Conservation (phyloP, 179 eudicot species). For the Spergularia azorica region DNA sequence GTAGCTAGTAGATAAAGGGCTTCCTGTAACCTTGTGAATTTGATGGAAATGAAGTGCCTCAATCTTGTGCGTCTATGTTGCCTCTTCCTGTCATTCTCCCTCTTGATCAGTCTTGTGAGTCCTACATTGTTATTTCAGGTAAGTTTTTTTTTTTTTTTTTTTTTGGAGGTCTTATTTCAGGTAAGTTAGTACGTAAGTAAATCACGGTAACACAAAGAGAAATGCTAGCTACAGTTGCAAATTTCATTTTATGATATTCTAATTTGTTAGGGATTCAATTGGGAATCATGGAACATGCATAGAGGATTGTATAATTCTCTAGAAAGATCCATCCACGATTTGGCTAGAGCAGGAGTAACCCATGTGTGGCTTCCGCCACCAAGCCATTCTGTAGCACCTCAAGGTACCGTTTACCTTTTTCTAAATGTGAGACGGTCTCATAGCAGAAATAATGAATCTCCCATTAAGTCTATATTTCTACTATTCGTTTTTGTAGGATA, state of each 20-base stretch:
- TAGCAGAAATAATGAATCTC: too few relatives aligned
- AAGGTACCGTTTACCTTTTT: conserved; percentile 38
- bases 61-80: neutral
- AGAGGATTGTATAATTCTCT: conserved; percentile 73
- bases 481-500: conserved; percentile 16
- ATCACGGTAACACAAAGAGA: too few relatives aligned
- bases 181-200: too few relatives aligned
- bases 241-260: too few relatives aligned
- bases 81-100: conserved; percentile 21
- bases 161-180: too few relatives aligned
- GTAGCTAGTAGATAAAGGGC: too few relatives aligned
- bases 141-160: too few relatives aligned
- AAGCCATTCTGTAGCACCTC: conserved; percentile 58
- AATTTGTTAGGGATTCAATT: conserved; percentile 57
- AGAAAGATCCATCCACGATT: conserved; percentile 34
- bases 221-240: too few relatives aligned
- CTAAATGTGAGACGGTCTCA: too few relatives aligned
- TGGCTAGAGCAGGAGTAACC: conserved; percentile 67
- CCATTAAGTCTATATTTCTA: too few relatives aligned
- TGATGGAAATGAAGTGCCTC: conserved; percentile 16
- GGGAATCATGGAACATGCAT: conserved; percentile 64
- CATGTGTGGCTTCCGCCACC: conserved; percentile 95
- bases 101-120: conserved; percentile 14
- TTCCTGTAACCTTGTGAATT: too few relatives aligned
- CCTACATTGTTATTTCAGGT: conserved; percentile 35